Conservation (phyloP, 2,329 filamentous ascomycete species). For the Clarireedia paspali region DNA sequence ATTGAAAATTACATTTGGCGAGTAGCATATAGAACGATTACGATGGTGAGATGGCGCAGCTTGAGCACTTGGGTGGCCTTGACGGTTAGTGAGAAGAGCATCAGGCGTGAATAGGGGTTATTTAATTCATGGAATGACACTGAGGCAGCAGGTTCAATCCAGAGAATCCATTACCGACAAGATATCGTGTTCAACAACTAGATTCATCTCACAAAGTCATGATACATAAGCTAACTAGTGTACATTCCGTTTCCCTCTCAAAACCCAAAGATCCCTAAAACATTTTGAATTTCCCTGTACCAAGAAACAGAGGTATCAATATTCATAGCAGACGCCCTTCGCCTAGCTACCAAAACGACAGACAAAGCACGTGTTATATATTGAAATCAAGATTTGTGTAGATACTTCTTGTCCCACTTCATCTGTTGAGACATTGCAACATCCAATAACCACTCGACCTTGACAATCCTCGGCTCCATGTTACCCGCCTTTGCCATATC, state of each 20-base stretch:
- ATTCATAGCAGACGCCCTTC: no score
- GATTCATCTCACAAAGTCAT: background rate
- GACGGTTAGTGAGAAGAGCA: no score
- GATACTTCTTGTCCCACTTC: conserved; percentile 56
- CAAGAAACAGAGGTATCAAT: background rate
- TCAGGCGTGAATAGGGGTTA: no score
- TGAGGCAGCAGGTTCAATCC: no score
- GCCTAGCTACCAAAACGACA: background rate
- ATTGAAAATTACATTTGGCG: no score
- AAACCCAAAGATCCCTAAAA: background rate
- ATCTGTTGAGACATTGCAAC: conserved; percentile 84
- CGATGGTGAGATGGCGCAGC: no score
- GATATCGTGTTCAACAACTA: background rate
- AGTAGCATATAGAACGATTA: no score
- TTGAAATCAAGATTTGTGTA: conserved; percentile 24
- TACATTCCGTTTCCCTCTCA: background rate
- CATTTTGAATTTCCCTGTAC: background rate
- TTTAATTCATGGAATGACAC: no score
- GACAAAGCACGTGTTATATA: background rate
- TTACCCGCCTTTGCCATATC: conserved; percentile 71
- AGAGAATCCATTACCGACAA: no score
- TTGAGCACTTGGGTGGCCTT: no score
- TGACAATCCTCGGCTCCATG: conserved; percentile 74
- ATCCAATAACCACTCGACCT: conserved; percentile 82
- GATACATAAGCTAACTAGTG: background rate